Conservation (phyloP, 2,329 filamentous ascomycete species). For the Fusarium sambucinum region DNA sequence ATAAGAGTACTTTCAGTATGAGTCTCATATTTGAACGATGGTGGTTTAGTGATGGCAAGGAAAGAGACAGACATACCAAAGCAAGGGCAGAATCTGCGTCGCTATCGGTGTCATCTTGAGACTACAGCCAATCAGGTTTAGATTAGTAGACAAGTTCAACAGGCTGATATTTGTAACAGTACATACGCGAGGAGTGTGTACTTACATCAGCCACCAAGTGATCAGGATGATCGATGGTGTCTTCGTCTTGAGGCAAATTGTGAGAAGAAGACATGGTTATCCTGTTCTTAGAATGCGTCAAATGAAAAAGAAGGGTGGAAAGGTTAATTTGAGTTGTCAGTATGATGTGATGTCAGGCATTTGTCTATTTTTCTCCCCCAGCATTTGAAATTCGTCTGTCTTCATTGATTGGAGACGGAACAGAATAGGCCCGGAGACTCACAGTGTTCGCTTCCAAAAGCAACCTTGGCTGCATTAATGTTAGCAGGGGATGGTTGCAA, state of each 20-base stretch:
- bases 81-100: constrained; percentile 1
- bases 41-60: neutral
- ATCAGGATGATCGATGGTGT: neutral
- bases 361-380: neutral
- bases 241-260: no score
- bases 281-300: neutral
- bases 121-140: neutral
- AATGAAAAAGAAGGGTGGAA: neutral
- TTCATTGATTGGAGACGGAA: neutral
- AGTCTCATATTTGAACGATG: neutral
- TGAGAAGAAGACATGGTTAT: neutral
- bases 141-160: neutral
- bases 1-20: neutral
- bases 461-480: neutral
- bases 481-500: neutral
- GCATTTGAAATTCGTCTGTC: neutral
- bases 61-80: neutral
- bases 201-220: constrained; percentile 1
- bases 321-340: neutral
- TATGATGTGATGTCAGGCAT: constrained; percentile 1
- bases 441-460: neutral
- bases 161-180: neutral
- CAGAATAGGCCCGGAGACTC: neutral
- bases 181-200: neutral
- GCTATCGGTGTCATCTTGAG: neutral